These are phyloP conservation scores for Cardamine occulta DNA, from an alignment of 345 rosid genomes.

Conservation along the genomic window DNA sequence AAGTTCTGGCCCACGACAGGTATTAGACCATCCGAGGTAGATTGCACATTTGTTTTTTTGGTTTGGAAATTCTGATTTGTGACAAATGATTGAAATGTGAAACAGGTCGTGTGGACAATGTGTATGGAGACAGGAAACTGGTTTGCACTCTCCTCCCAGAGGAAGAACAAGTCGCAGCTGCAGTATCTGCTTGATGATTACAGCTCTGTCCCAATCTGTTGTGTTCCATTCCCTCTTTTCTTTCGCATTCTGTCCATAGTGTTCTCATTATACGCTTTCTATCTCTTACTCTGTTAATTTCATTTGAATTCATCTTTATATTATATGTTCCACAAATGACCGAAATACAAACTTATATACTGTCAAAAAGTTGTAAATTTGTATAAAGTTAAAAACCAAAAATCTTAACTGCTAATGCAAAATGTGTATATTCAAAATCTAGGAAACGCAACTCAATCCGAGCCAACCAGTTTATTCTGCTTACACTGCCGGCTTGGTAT, in stretches of 20 bases:
- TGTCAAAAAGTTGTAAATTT: conserved; percentile 8
- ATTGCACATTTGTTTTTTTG: background rate
- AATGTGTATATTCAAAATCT: background rate
- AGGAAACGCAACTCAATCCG: background rate
- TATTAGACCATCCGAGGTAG: conserved; percentile 33
- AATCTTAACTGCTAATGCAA: background rate
- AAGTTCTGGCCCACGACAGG: conserved; percentile 99
- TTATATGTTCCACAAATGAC: conserved; percentile 1
- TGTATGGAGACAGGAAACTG: conserved; percentile 96
- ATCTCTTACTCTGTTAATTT: conserved; percentile 24
- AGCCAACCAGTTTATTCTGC: background rate
- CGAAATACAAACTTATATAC: background rate
- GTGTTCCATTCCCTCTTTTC: conserved; percentile 19
- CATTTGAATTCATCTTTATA: background rate
- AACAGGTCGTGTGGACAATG: conserved; percentile 93
- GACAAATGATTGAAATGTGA: conserved; percentile 30
- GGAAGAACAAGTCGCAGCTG: conserved; percentile 88
- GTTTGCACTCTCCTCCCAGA: conserved; percentile 84
- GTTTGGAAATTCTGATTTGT: conserved; percentile 25
- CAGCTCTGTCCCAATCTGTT: conserved; percentile 17
- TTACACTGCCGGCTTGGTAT: background rate
- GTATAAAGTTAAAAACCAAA: background rate
- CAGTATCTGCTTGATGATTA: conserved; percentile 53
- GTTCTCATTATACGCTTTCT: conserved; percentile 21
- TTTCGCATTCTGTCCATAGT: conserved; percentile 41